Percentiles rank a stretch among this genome's conserved stretches.
These are phyloP conservation scores for Breviolum minutum DNA, from an alignment of 73 alveolate species.

Conservation along the genomic window DNA sequence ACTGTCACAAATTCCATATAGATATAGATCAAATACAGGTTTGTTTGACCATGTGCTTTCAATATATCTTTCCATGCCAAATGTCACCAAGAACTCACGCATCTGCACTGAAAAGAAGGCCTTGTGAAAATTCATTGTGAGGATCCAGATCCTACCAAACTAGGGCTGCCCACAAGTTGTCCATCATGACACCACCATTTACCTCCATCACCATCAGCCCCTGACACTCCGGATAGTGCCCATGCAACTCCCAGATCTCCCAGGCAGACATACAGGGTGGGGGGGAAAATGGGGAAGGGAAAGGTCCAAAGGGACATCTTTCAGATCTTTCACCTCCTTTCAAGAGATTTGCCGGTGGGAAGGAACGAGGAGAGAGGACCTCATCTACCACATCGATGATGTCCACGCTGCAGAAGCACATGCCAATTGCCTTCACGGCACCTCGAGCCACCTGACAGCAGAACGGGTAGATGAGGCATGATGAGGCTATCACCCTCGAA, in stretches of 20 bases:
- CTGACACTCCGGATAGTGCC: background rate
- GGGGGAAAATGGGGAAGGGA: too few relatives aligned
- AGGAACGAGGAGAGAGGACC: too few relatives aligned
- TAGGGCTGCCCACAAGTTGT: constrained; percentile 50
- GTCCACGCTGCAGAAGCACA: constrained; percentile 95
- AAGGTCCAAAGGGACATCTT: too few relatives aligned
- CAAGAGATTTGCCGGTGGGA: too few relatives aligned
- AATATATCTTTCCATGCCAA: too few relatives aligned
- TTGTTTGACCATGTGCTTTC: too few relatives aligned
- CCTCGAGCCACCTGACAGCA: constrained; percentile 43
- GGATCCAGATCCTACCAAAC: background rate
- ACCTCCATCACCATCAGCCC: constrained; percentile 94
- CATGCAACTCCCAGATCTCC: background rate
- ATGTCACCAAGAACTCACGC: too few relatives aligned
- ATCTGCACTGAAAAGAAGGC: too few relatives aligned
- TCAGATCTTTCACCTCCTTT: too few relatives aligned
- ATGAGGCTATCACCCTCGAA: background rate
- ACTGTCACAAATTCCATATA: too few relatives aligned
- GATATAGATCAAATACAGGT: background rate
- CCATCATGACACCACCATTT: constrained; percentile 93
- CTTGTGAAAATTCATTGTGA: too few relatives aligned
- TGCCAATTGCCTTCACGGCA: constrained; percentile 58
- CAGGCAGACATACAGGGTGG: too few relatives aligned
- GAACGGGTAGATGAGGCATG: background rate
- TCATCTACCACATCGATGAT: constrained; percentile 73